phyloP scores from a whole-genome alignment of 225 moss, liverwort and hornwort species.

The Ulota crispa region DNA sequence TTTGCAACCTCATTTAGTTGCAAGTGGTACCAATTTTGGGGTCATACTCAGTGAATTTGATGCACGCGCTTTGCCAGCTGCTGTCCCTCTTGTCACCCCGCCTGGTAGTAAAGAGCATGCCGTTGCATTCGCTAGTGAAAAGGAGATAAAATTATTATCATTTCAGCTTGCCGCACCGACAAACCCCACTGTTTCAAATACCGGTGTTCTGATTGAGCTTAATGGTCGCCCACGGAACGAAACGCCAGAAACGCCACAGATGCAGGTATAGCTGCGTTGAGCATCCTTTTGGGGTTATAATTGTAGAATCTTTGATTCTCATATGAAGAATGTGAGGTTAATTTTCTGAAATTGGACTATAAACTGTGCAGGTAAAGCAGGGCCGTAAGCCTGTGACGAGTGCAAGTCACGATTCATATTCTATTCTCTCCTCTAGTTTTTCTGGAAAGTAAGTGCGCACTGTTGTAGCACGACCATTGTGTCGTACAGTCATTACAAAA shows the following conservation, averaged over 20 bases:
- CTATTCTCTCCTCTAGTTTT: slow-evolving; percentile 72
- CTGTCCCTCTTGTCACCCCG: slow-evolving; percentile 75
- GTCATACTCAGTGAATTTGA: slow-evolving; percentile 95
- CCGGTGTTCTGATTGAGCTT: slow-evolving; percentile 66
- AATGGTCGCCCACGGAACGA: slow-evolving; percentile 62
- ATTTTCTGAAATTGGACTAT: not conserved
- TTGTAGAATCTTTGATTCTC: not conserved
- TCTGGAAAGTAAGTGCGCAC: slow-evolving; percentile 88
- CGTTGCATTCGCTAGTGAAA: slow-evolving; percentile 70
- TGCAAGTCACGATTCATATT: slow-evolving; percentile 77
- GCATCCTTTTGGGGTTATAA: not conserved
- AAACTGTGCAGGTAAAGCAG: slow-evolving; percentile 77
- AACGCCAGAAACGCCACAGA: slow-evolving; percentile 73
- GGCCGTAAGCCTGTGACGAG: slow-evolving; percentile 62
- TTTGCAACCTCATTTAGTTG: slow-evolving; percentile 95
- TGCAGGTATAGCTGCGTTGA: slow-evolving; percentile 49
- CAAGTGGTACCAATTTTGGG: slow-evolving; percentile 92
- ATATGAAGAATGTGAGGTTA: slow-evolving; percentile 14
- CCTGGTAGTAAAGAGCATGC: slow-evolving; percentile 89
- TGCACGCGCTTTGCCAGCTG: slow-evolving; percentile 89
- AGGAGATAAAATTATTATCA: slow-evolving; percentile 72
- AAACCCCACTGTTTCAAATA: slow-evolving; percentile 75
- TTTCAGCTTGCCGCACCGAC: slow-evolving; percentile 85
- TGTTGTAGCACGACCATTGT: slow-evolving; percentile 3
- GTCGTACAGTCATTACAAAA: not conserved